These are phyloP conservation scores for Angophora floribunda DNA, from an alignment of 345 rosid genomes.

Conservation along the genomic window DNA sequence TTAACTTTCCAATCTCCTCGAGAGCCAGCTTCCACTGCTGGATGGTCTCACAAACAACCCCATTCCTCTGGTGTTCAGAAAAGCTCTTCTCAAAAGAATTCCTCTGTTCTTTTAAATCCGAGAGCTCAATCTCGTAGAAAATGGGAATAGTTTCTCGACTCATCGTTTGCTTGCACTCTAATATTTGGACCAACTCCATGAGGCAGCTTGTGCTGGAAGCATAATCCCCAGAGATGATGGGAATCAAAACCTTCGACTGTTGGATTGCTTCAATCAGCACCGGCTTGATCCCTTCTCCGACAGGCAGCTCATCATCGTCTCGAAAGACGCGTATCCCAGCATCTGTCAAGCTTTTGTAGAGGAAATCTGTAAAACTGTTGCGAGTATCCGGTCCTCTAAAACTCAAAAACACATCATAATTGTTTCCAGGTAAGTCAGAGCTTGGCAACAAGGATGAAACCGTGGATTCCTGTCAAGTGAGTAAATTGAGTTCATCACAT, in stretches of 20 bases:
- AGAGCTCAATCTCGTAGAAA: too few relatives aligned
- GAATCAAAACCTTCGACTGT: not conserved
- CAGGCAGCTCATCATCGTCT: not conserved
- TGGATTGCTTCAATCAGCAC: not conserved
- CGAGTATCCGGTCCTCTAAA: not conserved
- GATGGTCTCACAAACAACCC: not conserved
- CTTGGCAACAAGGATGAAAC: fast-evolving
- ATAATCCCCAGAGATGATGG: not conserved
- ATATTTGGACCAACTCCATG: not conserved
- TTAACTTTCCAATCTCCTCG: not conserved
- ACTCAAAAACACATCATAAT: not conserved
- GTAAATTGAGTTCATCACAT: not conserved
- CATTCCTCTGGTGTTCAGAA: not conserved
- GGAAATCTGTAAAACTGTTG: not conserved
- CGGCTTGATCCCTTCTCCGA: not conserved
- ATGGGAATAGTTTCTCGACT: not conserved
- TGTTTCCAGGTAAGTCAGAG: not conserved
- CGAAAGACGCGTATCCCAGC: not conserved
- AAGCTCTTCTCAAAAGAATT: not conserved
- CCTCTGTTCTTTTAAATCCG: not conserved
- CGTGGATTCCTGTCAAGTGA: not conserved
- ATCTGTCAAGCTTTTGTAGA: not conserved
- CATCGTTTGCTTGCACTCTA: not conserved
- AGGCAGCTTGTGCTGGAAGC: not conserved
- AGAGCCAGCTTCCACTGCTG: not conserved